Evolutionary conservation across 305 asterid genomes (phyloP), one percentile per base, ranked within the genome.

Genomic region (Fraxinus floribunda): DNA sequence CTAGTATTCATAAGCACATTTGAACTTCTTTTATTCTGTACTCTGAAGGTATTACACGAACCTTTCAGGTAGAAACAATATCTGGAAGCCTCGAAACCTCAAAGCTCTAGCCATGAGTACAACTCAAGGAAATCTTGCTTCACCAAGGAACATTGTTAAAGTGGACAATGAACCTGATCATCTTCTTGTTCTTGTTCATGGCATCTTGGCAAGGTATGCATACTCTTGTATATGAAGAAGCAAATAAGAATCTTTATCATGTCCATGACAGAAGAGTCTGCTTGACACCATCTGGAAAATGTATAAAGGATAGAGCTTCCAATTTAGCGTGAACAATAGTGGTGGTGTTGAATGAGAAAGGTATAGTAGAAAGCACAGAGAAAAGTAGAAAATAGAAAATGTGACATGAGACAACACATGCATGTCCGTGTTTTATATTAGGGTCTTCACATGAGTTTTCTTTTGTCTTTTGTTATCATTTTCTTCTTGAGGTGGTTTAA

Each of bases 161-260:
- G 82, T 72, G 85, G 94, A 92, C 78, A 91, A 90, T 74, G 88
- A 90, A 86, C 97, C 98, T 1, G 94, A 91, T 72, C 99, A 96
- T 92, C 99, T 96, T 83, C 91, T 93, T 85, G 97, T 94, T 86
- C 98, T 96, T 86, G 98, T 96, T 87, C 99, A 96, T 91, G 99
- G 98, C 83, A 94, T 96, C 82, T 84, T 93, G 94, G 99, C 94
- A 44, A 93, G 98, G 98, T 95, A 92, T 83, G 81, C 34, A 3
- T 72, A 80, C 72, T 77, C 64, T 55, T 78, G 81, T 55, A 78
- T 76, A 11, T 84, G 46, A 55, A 60, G 77, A 68, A 71, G 36
- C 80, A 81, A 80, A 70, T 75, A n/a, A 76, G 62, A 15, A 34
- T 81, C 80, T 52, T 34, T 70, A 49, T 46, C 80, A 44, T 10